Evolutionary conservation across 768 basidiomycete species (phyloP), one percentile per base, ranked within the genome.

Genomic region (Phanerochaete sordida): DNA sequence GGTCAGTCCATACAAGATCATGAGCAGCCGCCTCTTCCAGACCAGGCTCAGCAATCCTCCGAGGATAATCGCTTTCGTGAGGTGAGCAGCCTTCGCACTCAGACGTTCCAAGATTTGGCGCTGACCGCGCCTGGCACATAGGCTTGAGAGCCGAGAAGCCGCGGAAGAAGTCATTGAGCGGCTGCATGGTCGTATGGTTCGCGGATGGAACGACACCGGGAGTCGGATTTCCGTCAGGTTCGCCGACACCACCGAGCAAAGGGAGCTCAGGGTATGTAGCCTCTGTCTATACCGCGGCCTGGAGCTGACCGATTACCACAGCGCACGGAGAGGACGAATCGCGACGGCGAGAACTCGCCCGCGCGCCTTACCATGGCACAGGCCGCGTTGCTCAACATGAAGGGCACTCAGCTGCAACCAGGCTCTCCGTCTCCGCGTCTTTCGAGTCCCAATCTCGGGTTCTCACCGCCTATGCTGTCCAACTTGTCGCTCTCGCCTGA

Each of bases 151-250:
- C 19, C 85, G 90, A 19, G 30, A 64, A 0, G 90, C 88, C 0
- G 91, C 90, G 2, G 87, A 91, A 66, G 89, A 92, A 58, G 80
- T 88, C 56, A 84, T 91, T 44, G 88, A 91, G 61, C 81, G 86
- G 28, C 76, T 93, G 28, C 90, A 93, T 69, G 91, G 91, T 6
- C 79, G 88, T 9, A 85, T 90, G 82, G 87, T 93, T 8, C 79
- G 88, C 44, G 91, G 91, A 12, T 88, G 84, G 85, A 82, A 89
- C 61, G 90, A 92, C 61, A 71, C 82, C 12, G 90, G 90, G 16
- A 86, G 88, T 67, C 74, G 90, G 52, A 90, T 92, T 58, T 88
- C 87, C 5, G 90, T 91, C 19, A 78, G 90, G 37, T 91, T 91
- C 66, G 90, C 90, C 15, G 90, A 92, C 68, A 90, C 86, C 9